phyloP scores from a whole-genome alignment of 257 asterid genomes.

The Capsicum pubescens region DNA sequence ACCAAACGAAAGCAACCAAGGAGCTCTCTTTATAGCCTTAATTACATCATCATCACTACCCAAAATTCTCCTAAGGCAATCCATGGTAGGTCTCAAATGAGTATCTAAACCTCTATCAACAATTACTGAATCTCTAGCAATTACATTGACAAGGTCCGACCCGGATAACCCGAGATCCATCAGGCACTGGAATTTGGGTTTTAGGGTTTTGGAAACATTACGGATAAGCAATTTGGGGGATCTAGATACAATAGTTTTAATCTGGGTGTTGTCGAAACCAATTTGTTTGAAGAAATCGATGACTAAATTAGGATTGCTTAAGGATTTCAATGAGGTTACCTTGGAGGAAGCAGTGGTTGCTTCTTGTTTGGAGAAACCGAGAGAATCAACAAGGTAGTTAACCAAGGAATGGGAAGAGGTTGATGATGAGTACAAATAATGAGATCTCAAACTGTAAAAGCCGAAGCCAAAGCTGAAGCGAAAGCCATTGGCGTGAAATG shows the following conservation, averaged over 20 bases:
- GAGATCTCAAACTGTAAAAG: not conserved
- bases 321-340: slow-evolving; percentile 3
- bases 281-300: slow-evolving; percentile 25
- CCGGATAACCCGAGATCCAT: slow-evolving; percentile 15
- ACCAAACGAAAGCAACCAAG: slow-evolving; percentile 5
- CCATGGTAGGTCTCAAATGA: not conserved
- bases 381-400: slow-evolving; percentile 21
- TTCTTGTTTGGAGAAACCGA: slow-evolving; percentile 34
- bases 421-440: not conserved
- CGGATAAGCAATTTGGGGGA: not conserved
- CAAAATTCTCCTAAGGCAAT: slow-evolving; percentile 3
- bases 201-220: slow-evolving; percentile 28
- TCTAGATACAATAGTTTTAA: slow-evolving; percentile 18
- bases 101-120: not conserved
- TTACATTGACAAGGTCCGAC: not conserved
- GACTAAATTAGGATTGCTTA: slow-evolving; percentile 24
- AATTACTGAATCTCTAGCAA: not conserved
- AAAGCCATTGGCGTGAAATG: not conserved
- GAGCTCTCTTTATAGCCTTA: not conserved
- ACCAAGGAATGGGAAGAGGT: slow-evolving; percentile 15
- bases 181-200: slow-evolving; percentile 28
- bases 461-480: not conserved
- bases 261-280: slow-evolving; percentile 25
- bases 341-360: slow-evolving; percentile 6
- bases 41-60: not conserved